Conservation (phyloP, 768 basidiomycete species). For the Amanita brunnescens region DNA sequence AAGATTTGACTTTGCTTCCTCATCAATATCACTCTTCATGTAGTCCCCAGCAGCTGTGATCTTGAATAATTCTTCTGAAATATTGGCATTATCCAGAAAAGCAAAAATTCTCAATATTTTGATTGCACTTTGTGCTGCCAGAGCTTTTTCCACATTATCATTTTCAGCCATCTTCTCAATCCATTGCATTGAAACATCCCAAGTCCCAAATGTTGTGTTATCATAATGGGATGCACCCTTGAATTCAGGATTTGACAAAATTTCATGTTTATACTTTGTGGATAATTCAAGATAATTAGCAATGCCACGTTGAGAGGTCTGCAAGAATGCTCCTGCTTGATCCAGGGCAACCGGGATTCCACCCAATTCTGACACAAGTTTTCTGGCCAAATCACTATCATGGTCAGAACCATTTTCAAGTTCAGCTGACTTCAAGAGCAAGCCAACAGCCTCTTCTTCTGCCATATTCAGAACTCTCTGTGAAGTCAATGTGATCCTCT, state of each 20-base stretch:
- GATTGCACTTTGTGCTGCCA: slow-evolving; percentile 12
- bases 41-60: slow-evolving; percentile 5
- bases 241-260: slow-evolving; percentile 7
- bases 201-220: slow-evolving; percentile 12
- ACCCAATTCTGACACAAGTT: not conserved
- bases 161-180: slow-evolving; percentile 7
- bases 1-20: not conserved
- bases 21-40: not conserved
- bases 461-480: slow-evolving; percentile 9
- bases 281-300: slow-evolving; percentile 11
- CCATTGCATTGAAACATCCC: not conserved
- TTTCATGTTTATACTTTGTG: not conserved
- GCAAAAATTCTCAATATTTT: slow-evolving; percentile 11
- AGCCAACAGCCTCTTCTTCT: slow-evolving; percentile 11
- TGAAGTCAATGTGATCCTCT: not conserved
- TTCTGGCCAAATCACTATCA: not conserved
- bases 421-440: slow-evolving; percentile 10
- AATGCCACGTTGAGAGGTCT: slow-evolving; percentile 6
- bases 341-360: slow-evolving; percentile 9
- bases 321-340: slow-evolving; percentile 14
- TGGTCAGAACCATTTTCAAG: not conserved
- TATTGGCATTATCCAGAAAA: slow-evolving; percentile 13
- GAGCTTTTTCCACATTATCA: not conserved
- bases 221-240: slow-evolving; percentile 12
- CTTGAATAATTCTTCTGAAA: slow-evolving; percentile 10